phyloP scores from a whole-genome alignment of 352 stramenopile species.

The Phytophthora rubi region DNA sequence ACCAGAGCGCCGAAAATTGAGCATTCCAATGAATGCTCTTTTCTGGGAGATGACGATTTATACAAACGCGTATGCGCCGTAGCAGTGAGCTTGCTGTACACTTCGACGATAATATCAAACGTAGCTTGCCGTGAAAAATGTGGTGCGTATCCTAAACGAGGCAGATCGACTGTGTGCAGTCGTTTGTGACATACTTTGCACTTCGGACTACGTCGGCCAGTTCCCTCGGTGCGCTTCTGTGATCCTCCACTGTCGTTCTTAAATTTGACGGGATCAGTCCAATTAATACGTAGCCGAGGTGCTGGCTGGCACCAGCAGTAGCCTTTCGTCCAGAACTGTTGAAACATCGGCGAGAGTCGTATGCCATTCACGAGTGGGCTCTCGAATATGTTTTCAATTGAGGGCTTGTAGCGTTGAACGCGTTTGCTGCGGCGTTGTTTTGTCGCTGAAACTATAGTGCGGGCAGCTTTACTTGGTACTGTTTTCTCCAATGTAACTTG shows the following conservation, averaged over 20 bases:
- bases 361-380: slow-evolving; percentile 46
- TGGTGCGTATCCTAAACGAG: slow-evolving; percentile 38
- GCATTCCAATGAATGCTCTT: slow-evolving; percentile 10
- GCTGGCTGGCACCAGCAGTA: slow-evolving; percentile 59
- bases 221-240: not conserved
- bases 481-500: not conserved
- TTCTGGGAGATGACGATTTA: slow-evolving; percentile 34
- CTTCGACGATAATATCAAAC: slow-evolving; percentile 59
- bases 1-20: slow-evolving; percentile 58
- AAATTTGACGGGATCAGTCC: slow-evolving; percentile 18
- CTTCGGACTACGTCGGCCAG: not conserved
- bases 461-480: slow-evolving; percentile 10
- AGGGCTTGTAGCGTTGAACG: not conserved
- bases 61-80: slow-evolving; percentile 54
- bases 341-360: slow-evolving; percentile 52
- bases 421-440: not conserved
- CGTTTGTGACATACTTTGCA: slow-evolving; percentile 40
- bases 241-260: not conserved
- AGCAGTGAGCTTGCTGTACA: slow-evolving; percentile 54
- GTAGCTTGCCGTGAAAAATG: slow-evolving; percentile 64
- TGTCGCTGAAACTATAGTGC: slow-evolving; percentile 14
- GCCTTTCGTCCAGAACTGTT: slow-evolving; percentile 54
- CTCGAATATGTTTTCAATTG: slow-evolving; percentile 7
- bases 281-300: slow-evolving; percentile 35
- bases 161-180: slow-evolving; percentile 44